These are phyloP conservation scores for Coemansia biformis DNA, from an alignment of 192 early-diverging fungal genomes.

Conservation along the genomic window DNA sequence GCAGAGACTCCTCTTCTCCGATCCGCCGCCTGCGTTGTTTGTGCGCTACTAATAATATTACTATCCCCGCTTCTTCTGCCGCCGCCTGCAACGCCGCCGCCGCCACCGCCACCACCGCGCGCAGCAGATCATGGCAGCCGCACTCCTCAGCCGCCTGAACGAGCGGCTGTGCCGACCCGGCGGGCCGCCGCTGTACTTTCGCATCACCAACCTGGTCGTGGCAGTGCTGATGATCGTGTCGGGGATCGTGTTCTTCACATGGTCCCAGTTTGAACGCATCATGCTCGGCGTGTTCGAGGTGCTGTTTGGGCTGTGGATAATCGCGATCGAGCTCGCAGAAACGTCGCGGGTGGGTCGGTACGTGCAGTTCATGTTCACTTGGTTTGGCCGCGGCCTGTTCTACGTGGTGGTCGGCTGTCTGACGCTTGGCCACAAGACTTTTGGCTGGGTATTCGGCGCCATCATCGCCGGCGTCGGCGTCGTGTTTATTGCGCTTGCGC, in stretches of 20 bases:
- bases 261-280: constrained; percentile 38
- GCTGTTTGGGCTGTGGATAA: constrained; percentile 40
- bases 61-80: too few species aligned
- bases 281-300: constrained; percentile 46
- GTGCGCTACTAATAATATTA: too few species aligned
- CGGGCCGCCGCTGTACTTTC: constrained; percentile 44
- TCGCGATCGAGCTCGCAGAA: constrained; percentile 38
- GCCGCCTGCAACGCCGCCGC: too few species aligned
- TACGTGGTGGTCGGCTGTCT: constrained; percentile 48
- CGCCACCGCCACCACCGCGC: too few species aligned
- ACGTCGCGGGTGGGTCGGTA: constrained; percentile 32
- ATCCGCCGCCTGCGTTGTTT: too few species aligned
- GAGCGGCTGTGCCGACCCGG: constrained; percentile 38
- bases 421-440: constrained; percentile 29
- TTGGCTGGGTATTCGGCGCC: constrained; percentile 36
- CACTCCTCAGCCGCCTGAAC: constrained; percentile 27
- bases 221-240: constrained; percentile 37
- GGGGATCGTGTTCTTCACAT: constrained; percentile 39
- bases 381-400: constrained; percentile 41
- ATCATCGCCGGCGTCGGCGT: constrained; percentile 36
- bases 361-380: constrained; percentile 48
- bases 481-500: constrained; percentile 30
- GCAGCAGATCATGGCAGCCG: constrained; percentile 11
- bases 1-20: too few species aligned
- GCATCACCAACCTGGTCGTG: constrained; percentile 32